These are phyloP conservation scores for Colletotrichum sp. DNA, from an alignment of 2,329 filamentous ascomycete species.

Conservation along the genomic window DNA sequence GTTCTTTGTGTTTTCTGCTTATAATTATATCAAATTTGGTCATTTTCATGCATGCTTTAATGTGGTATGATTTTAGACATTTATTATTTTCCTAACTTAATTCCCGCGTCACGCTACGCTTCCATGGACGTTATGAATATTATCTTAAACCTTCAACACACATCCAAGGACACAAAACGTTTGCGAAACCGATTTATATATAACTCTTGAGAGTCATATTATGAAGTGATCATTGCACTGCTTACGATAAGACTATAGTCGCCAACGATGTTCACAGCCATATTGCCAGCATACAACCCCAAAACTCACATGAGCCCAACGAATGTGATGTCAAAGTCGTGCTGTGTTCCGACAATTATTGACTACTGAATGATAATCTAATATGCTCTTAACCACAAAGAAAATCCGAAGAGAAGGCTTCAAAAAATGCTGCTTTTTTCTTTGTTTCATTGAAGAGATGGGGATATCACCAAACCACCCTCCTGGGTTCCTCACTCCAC, in stretches of 20 bases:
- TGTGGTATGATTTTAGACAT: not conserved
- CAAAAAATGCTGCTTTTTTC: not conserved
- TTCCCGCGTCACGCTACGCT: accelerated
- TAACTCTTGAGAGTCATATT: accelerated
- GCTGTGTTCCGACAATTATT: not conserved
- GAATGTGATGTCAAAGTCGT: not conserved
- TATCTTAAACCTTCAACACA: not conserved
- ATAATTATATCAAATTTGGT: accelerated
- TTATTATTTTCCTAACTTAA: too few relatives aligned
- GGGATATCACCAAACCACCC: not conserved
- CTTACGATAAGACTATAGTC: accelerated
- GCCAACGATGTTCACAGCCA: not conserved
- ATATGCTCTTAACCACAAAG: not conserved
- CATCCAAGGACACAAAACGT: too few relatives aligned
- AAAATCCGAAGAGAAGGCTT: not conserved
- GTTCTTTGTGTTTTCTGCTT: accelerated
- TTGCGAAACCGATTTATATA: accelerated
- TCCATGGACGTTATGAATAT: not conserved
- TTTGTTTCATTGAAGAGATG: not conserved
- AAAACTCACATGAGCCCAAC: not conserved
- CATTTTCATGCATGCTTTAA: not conserved
- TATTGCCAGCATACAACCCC: not conserved
- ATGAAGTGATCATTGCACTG: not conserved
- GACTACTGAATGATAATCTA: not conserved
- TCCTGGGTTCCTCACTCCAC: not conserved